These are phyloP conservation scores for Coleophoma cylindrospora DNA, from an alignment of 2,329 filamentous ascomycete species.

Conservation along the genomic window DNA sequence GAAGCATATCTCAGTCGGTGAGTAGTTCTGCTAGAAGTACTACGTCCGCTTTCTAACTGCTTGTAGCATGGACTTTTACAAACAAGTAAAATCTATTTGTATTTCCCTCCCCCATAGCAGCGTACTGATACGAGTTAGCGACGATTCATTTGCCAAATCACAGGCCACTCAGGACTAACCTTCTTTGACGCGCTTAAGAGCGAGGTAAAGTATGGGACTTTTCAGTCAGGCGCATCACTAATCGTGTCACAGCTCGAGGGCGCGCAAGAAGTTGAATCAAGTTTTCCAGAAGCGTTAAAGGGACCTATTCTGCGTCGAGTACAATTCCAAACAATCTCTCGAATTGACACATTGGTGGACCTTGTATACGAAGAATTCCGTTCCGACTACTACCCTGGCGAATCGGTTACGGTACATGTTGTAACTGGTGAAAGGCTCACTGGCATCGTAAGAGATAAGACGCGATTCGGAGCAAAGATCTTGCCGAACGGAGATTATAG, in stretches of 20 bases:
- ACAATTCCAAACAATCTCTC: slow-evolving; percentile 83
- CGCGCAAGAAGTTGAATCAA: slow-evolving; percentile 82
- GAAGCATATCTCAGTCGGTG: slow-evolving; percentile 83
- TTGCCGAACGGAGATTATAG: slow-evolving; percentile 65
- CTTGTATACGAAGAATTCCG: slow-evolving; percentile 75
- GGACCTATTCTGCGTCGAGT: slow-evolving; percentile 86
- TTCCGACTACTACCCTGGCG: slow-evolving; percentile 84
- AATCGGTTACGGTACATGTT: slow-evolving; percentile 71
- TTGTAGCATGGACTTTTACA: slow-evolving; percentile 83
- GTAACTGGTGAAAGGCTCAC: slow-evolving; percentile 64
- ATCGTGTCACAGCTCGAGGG: slow-evolving; percentile 56
- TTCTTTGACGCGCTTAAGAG: slow-evolving; percentile 92
- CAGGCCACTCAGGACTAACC: slow-evolving; percentile 82
- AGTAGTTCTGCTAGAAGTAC: slow-evolving; percentile 25
- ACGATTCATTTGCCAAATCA: slow-evolving; percentile 93
- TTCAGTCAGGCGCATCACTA: slow-evolving; percentile 11
- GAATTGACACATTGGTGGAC: slow-evolving; percentile 77
- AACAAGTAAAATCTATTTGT: slow-evolving; percentile 54
- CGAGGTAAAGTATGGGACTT: slow-evolving; percentile 57
- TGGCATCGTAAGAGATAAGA: slow-evolving; percentile 80
- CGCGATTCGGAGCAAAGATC: slow-evolving; percentile 61
- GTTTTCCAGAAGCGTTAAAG: slow-evolving; percentile 87
- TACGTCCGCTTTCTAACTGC: slow-evolving; percentile 21
- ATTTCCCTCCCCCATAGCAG: slow-evolving; percentile 17
- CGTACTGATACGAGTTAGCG: slow-evolving; percentile 31